phyloP scores from a whole-genome alignment of 768 basidiomycete genomes.

The Suillus placidus region DNA sequence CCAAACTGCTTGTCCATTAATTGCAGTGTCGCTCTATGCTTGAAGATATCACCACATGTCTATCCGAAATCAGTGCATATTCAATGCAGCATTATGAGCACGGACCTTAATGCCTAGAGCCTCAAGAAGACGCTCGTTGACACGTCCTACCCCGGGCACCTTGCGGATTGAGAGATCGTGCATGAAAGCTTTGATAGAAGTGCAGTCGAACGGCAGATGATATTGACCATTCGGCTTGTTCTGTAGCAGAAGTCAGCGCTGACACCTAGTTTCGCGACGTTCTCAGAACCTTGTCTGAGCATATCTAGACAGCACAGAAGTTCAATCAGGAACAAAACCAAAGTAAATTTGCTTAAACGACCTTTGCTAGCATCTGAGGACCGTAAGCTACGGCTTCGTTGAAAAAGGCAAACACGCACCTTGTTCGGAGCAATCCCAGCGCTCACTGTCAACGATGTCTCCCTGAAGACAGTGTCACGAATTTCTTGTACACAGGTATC shows the following conservation, averaged over 20 bases:
- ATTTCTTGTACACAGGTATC: constrained; percentile 81
- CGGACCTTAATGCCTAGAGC: constrained; percentile 83
- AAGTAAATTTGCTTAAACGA: constrained; percentile 32
- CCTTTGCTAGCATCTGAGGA: constrained; percentile 87
- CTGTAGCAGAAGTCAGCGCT: constrained; percentile 35
- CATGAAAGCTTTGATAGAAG: constrained; percentile 77
- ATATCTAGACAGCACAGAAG: constrained; percentile 57
- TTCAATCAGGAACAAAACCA: constrained; percentile 7
- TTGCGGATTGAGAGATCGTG: constrained; percentile 80
- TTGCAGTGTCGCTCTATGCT: constrained; percentile 68
- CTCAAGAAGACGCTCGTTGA: constrained; percentile 85
- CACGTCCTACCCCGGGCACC: constrained; percentile 88
- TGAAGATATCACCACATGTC: constrained; percentile 91
- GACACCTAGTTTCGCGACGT: neutral
- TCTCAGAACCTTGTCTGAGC: constrained; percentile 77
- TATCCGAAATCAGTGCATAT: constrained; percentile 28
- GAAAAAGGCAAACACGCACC: constrained; percentile 47
- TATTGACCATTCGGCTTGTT: constrained; percentile 97
- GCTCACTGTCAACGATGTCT: constrained; percentile 87
- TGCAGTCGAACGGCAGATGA: constrained; percentile 64
- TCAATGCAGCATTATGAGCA: neutral
- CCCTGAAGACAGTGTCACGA: constrained; percentile 68
- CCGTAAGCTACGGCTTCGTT: constrained; percentile 21
- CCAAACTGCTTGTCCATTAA: constrained; percentile 91
- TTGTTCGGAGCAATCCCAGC: constrained; percentile 96